These are phyloP conservation scores for Crepidotus variabilis DNA, from an alignment of 768 basidiomycete species.

Conservation along the genomic window DNA sequence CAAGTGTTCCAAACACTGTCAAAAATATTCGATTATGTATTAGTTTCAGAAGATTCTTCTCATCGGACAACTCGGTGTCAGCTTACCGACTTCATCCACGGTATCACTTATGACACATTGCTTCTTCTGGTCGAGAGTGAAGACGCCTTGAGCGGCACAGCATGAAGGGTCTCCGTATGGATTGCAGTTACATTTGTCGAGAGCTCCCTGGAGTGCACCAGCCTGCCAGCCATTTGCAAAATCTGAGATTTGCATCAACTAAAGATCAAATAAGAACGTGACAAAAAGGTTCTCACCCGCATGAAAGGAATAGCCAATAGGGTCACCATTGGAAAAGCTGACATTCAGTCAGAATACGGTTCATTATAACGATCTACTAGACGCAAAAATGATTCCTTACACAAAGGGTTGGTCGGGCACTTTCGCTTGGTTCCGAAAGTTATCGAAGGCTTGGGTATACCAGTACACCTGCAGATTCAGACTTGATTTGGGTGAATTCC, in stretches of 20 bases:
- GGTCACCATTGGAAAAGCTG: conserved; percentile 42
- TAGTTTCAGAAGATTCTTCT: too few species aligned
- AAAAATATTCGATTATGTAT: too few species aligned
- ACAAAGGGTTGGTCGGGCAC: conserved; percentile 50
- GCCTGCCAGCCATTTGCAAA: conserved; percentile 61
- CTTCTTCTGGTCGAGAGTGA: conserved; percentile 36
- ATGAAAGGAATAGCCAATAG: conserved; percentile 60
- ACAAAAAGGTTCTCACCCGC: conserved; percentile 32
- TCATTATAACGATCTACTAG: too few species aligned
- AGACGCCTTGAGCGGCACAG: conserved; percentile 42
- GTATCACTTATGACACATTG: conserved; percentile 42
- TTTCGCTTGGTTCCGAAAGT: conserved; percentile 35
- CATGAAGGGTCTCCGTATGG: conserved; percentile 40
- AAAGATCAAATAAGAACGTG: background rate
- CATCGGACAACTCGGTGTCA: too few species aligned
- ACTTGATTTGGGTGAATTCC: background rate
- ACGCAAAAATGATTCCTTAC: conserved; percentile 21
- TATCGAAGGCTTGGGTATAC: conserved; percentile 32
- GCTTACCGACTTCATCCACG: conserved; percentile 44
- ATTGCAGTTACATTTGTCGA: conserved; percentile 50
- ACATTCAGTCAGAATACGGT: background rate
- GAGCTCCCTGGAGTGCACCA: conserved; percentile 49
- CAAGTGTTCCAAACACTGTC: conserved; percentile 42
- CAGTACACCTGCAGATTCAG: conserved; percentile 39
- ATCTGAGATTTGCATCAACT: conserved; percentile 25